Conservation (phyloP, 1,284 basidiomycete genomes). For the Apiotrichum laibachii region DNA sequence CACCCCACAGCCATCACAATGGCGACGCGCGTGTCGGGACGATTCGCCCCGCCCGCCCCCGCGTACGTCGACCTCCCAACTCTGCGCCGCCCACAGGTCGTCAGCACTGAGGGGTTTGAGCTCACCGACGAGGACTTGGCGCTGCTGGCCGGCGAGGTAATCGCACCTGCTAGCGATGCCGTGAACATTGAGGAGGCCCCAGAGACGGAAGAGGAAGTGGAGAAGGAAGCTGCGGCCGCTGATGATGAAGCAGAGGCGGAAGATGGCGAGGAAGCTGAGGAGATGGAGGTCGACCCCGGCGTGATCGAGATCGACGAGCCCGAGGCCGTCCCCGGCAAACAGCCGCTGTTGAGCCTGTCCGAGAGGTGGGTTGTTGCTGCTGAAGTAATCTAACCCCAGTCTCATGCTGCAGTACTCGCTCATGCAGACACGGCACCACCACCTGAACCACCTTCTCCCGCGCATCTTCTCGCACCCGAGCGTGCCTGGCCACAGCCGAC, state of each 20-base stretch:
- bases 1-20: conserved; percentile 8
- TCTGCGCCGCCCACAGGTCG: conserved; percentile 31
- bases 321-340: conserved; percentile 6
- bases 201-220: conserved; percentile 21
- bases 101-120: conserved; percentile 37
- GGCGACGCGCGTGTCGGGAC: conserved; percentile 16
- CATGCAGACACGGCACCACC: conserved; percentile 38
- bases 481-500: conserved; percentile 39
- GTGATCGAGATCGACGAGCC: conserved; percentile 13
- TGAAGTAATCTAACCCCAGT: conserved; percentile 18
- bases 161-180: background rate
- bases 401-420: conserved; percentile 42
- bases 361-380: conserved; percentile 33
- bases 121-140: conserved; percentile 42
- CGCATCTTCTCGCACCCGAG: conserved; percentile 45
- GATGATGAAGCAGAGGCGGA: conserved; percentile 7
- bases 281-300: conserved; percentile 7
- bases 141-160: conserved; percentile 30
- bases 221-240: conserved; percentile 3
- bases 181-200: background rate
- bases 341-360: conserved; percentile 32
- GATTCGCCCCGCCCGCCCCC: conserved; percentile 16
- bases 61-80: conserved; percentile 34
- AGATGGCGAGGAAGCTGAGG: conserved; percentile 12
- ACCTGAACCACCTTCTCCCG: conserved; percentile 42